Conservation (phyloP, 495 filamentous ascomycete genomes). For the Bryoglossum gracile region DNA sequence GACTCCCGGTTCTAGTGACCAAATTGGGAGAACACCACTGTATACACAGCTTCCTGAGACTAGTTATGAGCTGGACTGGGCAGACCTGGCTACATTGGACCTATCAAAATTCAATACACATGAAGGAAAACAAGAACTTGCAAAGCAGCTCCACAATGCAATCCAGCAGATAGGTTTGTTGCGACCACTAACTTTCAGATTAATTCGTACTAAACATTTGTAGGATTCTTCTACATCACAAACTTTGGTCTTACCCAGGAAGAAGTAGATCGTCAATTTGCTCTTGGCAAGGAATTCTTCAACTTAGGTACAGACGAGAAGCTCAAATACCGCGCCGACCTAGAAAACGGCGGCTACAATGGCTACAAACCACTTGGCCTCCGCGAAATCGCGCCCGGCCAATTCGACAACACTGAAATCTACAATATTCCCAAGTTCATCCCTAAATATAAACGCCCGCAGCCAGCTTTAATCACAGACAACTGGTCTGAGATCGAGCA, state of each 20-base stretch:
- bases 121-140: constrained; percentile 45
- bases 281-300: constrained; percentile 47
- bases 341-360: constrained; percentile 41
- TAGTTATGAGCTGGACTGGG: constrained; percentile 32
- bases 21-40: neutral
- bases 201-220: neutral
- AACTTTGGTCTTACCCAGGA: constrained; percentile 49
- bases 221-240: constrained; percentile 48
- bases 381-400: constrained; percentile 22
- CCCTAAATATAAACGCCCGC: constrained; percentile 33
- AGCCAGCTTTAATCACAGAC: constrained; percentile 35
- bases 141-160: constrained; percentile 37
- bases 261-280: constrained; percentile 49
- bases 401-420: constrained; percentile 45
- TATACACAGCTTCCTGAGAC: constrained; percentile 5
- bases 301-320: constrained; percentile 49
- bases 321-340: constrained; percentile 40
- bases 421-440: constrained; percentile 52
- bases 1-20: neutral
- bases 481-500: constrained; percentile 38
- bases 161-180: constrained; percentile 28
- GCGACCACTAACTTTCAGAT: neutral
- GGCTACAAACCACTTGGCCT: constrained; percentile 33
- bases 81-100: constrained; percentile 47
- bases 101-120: constrained; percentile 40